Evolutionary conservation across 2,329 filamentous ascomycete species (phyloP).

Genomic region (Talaromyces sp.): DNA sequence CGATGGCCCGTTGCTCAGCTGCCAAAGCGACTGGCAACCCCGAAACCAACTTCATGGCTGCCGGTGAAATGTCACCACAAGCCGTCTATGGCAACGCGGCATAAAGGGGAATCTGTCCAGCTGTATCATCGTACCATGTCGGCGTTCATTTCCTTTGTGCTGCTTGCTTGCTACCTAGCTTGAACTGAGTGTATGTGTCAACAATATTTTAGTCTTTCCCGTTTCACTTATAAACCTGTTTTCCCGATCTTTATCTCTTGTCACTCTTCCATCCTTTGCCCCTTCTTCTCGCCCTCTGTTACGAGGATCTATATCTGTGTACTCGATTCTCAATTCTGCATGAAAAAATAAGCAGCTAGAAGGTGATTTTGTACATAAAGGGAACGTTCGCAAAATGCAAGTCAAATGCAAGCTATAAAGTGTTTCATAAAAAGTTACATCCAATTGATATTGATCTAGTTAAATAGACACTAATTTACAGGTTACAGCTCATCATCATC

Average conservation of each 20-base stretch:
- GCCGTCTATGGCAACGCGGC: conserved; percentile 38
- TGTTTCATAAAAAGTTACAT: not conserved
- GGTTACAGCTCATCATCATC: conserved; percentile 42
- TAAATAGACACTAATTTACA: not conserved
- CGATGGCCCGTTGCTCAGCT: conserved; percentile 95
- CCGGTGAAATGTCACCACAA: conserved; percentile 54
- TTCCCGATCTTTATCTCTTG: not conserved
- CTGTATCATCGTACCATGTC: conserved; percentile 18
- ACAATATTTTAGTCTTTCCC: conserved; percentile 13
- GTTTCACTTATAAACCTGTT: not conserved
- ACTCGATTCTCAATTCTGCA: conserved; percentile 16
- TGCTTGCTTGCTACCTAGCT: conserved; percentile 21
- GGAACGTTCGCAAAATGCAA: conserved; percentile 18
- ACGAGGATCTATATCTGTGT: conserved; percentile 14
- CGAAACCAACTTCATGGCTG: conserved; percentile 75
- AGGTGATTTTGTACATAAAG: conserved; percentile 19
- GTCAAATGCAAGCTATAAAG: conserved; percentile 17
- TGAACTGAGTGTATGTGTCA: conserved; percentile 15
- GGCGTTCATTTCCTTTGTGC: conserved; percentile 23
- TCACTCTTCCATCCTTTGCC: conserved; percentile 4
- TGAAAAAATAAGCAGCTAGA: conserved; percentile 18
- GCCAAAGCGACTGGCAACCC: conserved; percentile 81
- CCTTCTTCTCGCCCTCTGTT: conserved; percentile 15
- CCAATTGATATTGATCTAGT: not conserved
- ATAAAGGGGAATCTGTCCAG: conserved; percentile 7